Conservation (phyloP, 2,329 filamentous ascomycete genomes). For the Apiospora arundinis region DNA sequence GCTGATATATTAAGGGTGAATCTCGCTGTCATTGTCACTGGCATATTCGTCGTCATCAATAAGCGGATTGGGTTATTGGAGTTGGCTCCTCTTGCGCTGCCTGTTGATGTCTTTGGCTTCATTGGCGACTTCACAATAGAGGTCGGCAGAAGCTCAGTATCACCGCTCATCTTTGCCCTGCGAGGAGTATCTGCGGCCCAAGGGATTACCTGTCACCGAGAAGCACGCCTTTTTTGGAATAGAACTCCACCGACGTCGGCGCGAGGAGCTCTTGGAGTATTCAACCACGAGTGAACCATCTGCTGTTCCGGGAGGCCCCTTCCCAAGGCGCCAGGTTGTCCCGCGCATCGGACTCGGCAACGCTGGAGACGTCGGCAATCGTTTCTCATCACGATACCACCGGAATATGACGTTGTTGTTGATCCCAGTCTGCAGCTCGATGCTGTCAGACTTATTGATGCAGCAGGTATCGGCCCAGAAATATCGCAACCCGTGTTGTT, state of each 20-base stretch:
- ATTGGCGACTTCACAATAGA: no score
- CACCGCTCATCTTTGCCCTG: no score
- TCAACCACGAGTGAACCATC: slow-evolving; percentile 17
- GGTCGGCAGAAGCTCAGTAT: no score
- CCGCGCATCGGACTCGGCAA: not conserved
- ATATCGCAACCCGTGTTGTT: slow-evolving; percentile 3
- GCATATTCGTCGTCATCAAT: no score
- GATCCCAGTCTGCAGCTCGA: slow-evolving; percentile 23
- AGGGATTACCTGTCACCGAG: slow-evolving; percentile 21
- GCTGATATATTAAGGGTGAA: no score
- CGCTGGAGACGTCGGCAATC: slow-evolving; percentile 27
- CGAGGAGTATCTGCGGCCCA: not conserved
- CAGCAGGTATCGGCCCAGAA: slow-evolving; percentile 21
- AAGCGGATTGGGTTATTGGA: no score
- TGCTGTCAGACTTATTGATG: slow-evolving; percentile 19
- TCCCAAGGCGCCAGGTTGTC: not conserved
- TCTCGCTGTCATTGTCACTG: no score
- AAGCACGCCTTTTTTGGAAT: slow-evolving; percentile 21
- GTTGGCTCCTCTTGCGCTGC: no score
- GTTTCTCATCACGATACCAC: slow-evolving; percentile 27
- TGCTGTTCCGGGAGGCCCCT: slow-evolving; percentile 5
- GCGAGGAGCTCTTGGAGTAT: slow-evolving; percentile 21
- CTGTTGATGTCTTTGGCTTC: no score
- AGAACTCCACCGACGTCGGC: slow-evolving; percentile 23
- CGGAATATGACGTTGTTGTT: slow-evolving; percentile 27